Evolutionary conservation across 306 rosid genomes (phyloP).

Genomic region (Begonia peltatifolia): DNA sequence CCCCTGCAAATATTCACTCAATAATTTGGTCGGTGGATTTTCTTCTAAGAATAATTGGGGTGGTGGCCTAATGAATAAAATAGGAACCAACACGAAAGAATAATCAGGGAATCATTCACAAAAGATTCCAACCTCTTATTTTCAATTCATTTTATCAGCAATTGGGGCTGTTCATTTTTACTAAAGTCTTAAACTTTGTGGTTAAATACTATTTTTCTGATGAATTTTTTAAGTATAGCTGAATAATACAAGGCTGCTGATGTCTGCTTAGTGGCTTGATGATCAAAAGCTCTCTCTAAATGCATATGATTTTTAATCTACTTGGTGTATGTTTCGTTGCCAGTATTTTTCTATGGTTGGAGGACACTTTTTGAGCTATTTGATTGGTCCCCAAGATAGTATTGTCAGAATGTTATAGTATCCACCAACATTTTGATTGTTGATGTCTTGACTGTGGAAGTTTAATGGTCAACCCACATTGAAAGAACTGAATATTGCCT

Average conservation of each 20-base stretch:
- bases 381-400: conserved; percentile 67
- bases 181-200: no score
- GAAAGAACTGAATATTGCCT: conserved; percentile 20
- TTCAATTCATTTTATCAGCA: background rate
- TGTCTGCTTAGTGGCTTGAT: no score
- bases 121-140: conserved; percentile 1
- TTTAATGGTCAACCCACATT: conserved; percentile 36
- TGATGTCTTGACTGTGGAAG: conserved; percentile 57
- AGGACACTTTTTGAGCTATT: conserved; percentile 35
- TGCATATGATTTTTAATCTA: no score
- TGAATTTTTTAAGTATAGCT: no score
- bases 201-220: no score
- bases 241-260: no score
- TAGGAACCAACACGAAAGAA: background rate
- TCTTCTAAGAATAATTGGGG: background rate
- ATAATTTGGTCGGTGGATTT: background rate
- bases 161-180: background rate
- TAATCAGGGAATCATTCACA: background rate
- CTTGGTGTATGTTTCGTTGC: background rate
- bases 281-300: no score
- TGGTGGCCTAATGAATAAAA: no score
- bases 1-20: conserved; percentile 4
- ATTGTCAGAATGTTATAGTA: conserved; percentile 40
- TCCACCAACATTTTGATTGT: conserved; percentile 63
- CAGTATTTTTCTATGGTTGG: conserved; percentile 25